Percentiles rank a stretch among this genome's conserved stretches.
Conservation (phyloP, 2,329 filamentous ascomycete genomes). For the Fusarium nelsonii region DNA sequence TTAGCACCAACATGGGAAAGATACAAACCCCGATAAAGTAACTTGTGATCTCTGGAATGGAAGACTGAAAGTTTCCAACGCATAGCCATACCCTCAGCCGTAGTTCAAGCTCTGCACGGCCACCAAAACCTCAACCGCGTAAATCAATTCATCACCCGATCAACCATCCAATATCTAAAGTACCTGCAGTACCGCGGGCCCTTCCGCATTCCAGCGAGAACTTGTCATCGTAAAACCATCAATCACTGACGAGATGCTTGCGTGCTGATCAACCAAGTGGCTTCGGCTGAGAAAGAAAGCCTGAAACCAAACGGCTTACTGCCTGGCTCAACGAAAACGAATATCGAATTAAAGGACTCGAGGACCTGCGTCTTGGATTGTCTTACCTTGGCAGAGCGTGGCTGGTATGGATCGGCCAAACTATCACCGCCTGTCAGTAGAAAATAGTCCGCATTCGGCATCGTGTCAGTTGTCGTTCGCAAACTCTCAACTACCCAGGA, state of each 20-base stretch:
- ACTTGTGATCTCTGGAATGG: constrained; percentile 15
- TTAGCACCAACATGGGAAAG: constrained; percentile 1
- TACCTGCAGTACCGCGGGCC: constrained; percentile 11
- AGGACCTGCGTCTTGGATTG: constrained; percentile 3
- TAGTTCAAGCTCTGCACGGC: not conserved
- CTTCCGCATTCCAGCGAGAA: constrained; percentile 9
- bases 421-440: not conserved
- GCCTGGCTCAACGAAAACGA: constrained; percentile 1
- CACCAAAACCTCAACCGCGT: not conserved
- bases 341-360: constrained; percentile 11
- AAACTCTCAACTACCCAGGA: constrained; percentile 1
- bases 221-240: not conserved
- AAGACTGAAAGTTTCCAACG: not conserved
- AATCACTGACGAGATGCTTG: not conserved
- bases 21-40: not conserved
- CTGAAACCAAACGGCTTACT: constrained; percentile 6
- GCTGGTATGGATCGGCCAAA: constrained; percentile 30
- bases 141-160: constrained; percentile 1
- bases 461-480: constrained; percentile 4
- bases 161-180: constrained; percentile 7
- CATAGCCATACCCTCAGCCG: not conserved
- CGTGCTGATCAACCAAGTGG: not conserved
- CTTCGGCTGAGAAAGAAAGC: constrained; percentile 5
- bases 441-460: constrained; percentile 22
- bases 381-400: not conserved